Percentiles rank a stretch among this genome's conserved stretches.
Conservation (phyloP, 1,284 basidiomycete genomes). For the Ceratobasidium theobromae region DNA sequence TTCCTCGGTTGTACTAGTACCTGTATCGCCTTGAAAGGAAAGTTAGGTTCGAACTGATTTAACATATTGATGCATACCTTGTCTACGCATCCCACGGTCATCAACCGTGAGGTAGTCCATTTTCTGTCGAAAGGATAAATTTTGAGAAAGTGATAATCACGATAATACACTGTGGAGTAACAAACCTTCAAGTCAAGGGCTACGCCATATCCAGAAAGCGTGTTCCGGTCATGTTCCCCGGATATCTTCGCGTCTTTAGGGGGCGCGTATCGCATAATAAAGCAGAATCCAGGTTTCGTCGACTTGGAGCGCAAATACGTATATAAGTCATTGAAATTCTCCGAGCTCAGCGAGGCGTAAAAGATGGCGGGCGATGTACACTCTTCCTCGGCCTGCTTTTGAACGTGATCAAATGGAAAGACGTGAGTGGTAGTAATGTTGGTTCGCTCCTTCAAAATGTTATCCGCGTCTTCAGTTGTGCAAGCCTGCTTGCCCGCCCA, state of each 20-base stretch:
- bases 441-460: slow-evolving; percentile 42
- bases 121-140: slow-evolving; percentile 50
- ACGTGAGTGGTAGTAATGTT: slow-evolving; percentile 40
- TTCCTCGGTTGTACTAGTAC: slow-evolving; percentile 47
- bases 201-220: slow-evolving; percentile 87
- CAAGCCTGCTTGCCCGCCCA: slow-evolving; percentile 82
- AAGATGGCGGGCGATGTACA: slow-evolving; percentile 63
- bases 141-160: no score
- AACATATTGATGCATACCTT: slow-evolving; percentile 3
- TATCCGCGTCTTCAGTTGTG: slow-evolving; percentile 61
- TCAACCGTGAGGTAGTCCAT: slow-evolving; percentile 95
- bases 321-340: slow-evolving; percentile 69
- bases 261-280: slow-evolving; percentile 71
- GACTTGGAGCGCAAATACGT: slow-evolving; percentile 56
- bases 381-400: slow-evolving; percentile 49
- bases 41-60: not conserved
- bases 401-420: slow-evolving; percentile 71
- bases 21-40: slow-evolving; percentile 24
- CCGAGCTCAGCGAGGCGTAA: slow-evolving; percentile 62
- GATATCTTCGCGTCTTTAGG: slow-evolving; percentile 40
- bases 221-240: slow-evolving; percentile 42
- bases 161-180: no score
- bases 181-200: slow-evolving; percentile 77
- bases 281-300: slow-evolving; percentile 56
- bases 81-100: slow-evolving; percentile 57